Evolutionary conservation across 2,329 filamentous ascomycete genomes (phyloP), one percentile per base, ranked within the genome.

Genomic region (Colletotrichum viniferum): DNA sequence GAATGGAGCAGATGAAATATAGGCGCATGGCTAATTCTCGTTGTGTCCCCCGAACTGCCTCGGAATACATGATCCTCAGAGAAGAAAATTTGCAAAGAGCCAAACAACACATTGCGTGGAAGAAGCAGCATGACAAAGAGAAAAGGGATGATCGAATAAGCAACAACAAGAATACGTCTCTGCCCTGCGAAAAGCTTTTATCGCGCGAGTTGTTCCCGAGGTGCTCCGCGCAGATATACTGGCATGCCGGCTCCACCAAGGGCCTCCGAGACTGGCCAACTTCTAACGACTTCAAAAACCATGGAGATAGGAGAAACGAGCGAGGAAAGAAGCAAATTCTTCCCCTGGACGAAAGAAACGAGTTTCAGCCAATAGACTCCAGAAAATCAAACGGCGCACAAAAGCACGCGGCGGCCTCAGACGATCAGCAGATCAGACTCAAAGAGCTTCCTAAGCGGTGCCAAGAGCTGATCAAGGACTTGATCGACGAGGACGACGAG

Each of bases 21-120:
- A 82, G 85, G 66, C 79, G 82, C n/a, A 81, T 82, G 3, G 80
- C 82, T 61, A 81, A 82, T 14, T 86, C 85, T 1, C 84, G 85
- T 1, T 84, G 83, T 63, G 74, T 85, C 7, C 86, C 85, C 12
- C 80, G 48, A 34, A 78, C 12, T 52, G 43, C 43, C 12, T 52
- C 3, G 43, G 43, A 52, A 52, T 52, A 7, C 43, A 24, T 10
- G 10, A 24, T 52, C 12, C 43, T 52, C 6, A 52, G n/a, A 52
- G 6, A 52, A 52, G 43, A 52, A 13, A 21, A 52, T 52, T 52
- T 52, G 43, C 43, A 52, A 52, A 52, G n/a, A 52, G n/a, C 43
- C 43, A 4, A 21, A 4, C 10, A 13, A 52, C 43, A 52, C n/a
- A 24, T 24, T 52, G 43, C 43, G 43, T 52, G 43, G 43, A 52